Evolutionary conservation across 352 stramenopile species (phyloP).

Genomic region (Globisporangium polare): DNA sequence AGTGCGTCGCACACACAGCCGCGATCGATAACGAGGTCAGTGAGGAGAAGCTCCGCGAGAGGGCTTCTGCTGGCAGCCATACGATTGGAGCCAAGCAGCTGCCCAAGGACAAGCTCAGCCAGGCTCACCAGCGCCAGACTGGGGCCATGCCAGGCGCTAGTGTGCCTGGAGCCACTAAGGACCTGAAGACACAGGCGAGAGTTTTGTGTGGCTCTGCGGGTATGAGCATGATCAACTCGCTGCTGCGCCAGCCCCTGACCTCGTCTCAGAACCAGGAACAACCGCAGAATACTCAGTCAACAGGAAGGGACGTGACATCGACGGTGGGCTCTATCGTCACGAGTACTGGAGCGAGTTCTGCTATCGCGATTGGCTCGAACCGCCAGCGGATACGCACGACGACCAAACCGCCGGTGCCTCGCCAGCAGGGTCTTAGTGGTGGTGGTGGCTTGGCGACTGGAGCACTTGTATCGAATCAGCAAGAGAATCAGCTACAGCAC

Average conservation of each 20-base stretch:
- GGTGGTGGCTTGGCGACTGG: not conserved
- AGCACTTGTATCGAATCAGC: slow-evolving; percentile 16
- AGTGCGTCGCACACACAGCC: slow-evolving; percentile 17
- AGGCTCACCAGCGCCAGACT: not conserved
- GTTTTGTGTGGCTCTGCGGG: slow-evolving; percentile 31
- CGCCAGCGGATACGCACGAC: slow-evolving; percentile 38
- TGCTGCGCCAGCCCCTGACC: slow-evolving; percentile 23
- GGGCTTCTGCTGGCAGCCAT: not conserved
- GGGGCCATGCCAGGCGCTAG: not conserved
- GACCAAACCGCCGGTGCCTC: slow-evolving; percentile 59
- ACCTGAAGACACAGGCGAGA: not conserved
- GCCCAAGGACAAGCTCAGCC: not conserved
- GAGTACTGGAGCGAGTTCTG: slow-evolving; percentile 1
- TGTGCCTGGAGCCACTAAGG: not conserved
- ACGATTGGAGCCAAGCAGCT: slow-evolving; percentile 5
- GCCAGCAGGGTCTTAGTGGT: slow-evolving; percentile 16
- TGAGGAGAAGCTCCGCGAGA: slow-evolving; percentile 13
- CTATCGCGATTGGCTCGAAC: slow-evolving; percentile 43
- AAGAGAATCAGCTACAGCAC: not conserved
- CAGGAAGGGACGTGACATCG: not conserved
- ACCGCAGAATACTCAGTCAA: not conserved
- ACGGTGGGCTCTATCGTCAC: not conserved
- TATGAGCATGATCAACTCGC: slow-evolving; percentile 47
- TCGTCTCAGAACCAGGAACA: slow-evolving; percentile 14
- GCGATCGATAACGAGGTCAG: slow-evolving; percentile 5